phyloP scores from a whole-genome alignment of 768 basidiomycete species.

The Russula dissimulans region DNA sequence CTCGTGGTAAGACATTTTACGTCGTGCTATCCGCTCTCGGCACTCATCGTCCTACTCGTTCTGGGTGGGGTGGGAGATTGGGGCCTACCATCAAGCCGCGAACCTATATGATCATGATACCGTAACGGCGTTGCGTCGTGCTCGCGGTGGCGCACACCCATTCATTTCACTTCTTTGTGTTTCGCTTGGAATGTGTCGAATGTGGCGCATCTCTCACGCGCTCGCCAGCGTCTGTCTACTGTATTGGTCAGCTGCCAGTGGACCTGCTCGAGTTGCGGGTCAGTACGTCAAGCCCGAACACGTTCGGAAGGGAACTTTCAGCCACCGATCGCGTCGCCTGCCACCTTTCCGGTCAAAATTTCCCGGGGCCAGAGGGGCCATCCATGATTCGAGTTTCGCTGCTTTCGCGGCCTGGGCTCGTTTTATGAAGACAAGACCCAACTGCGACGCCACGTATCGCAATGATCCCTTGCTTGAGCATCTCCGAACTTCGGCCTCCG shows the following conservation, averaged over 20 bases:
- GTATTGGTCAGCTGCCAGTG: neutral
- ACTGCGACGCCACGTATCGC: neutral
- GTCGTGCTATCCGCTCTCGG: no score
- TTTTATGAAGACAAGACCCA: neutral
- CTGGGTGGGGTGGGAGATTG: neutral
- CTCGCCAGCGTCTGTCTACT: neutral
- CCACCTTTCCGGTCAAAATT: neutral
- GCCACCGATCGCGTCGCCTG: neutral
- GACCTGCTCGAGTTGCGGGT: neutral
- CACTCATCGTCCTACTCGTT: no score
- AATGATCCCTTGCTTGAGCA: neutral
- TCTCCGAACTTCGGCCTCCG: neutral
- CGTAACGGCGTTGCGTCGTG: neutral
- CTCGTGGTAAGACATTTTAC: neutral
- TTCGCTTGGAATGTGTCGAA: neutral
- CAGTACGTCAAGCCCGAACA: neutral
- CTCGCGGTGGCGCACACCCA: neutral
- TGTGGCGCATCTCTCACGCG: slow-evolving; percentile 2
- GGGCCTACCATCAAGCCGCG: neutral
- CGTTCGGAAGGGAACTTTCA: neutral
- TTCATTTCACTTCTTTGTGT: slow-evolving; percentile 6
- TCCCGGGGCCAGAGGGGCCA: no score
- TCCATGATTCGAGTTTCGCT: neutral
- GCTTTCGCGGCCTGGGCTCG: neutral
- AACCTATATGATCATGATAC: neutral